These are phyloP conservation scores for Dysphania ambrosioides DNA, from an alignment of 148 eudicot genomes.

Conservation along the genomic window DNA sequence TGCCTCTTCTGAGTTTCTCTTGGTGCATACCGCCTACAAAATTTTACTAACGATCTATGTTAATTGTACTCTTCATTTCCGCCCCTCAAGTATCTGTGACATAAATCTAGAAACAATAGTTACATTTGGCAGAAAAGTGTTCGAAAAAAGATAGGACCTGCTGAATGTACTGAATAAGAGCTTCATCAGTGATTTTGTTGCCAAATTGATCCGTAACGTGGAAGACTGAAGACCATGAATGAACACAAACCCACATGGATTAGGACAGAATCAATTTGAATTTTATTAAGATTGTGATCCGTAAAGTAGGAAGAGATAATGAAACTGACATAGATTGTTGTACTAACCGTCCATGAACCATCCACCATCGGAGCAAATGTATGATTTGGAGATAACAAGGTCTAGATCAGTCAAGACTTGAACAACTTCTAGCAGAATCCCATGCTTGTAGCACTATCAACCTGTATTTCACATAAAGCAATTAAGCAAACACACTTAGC, in stretches of 20 bases:
- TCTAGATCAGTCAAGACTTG: constrained; percentile 89
- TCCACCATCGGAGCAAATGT: constrained; percentile 84
- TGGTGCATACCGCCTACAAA: constrained; percentile 33
- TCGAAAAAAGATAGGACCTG: constrained; percentile 41
- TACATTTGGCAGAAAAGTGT: neutral
- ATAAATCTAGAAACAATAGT: neutral
- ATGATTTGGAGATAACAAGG: constrained; percentile 75
- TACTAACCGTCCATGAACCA: constrained; percentile 96
- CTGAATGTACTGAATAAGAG: constrained; percentile 59
- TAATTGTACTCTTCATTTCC: neutral
- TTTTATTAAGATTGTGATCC: neutral
- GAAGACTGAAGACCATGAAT: constrained; percentile 55
- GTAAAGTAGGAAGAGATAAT: neutral
- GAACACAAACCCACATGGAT: constrained; percentile 21
- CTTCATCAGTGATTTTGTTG: constrained; percentile 70
- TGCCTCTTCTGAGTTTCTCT: constrained; percentile 34
- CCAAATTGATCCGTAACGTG: constrained; percentile 86
- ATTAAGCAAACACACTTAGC: neutral
- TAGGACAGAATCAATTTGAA: constrained; percentile 7
- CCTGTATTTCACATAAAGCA: constrained; percentile 35
- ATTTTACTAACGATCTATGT: neutral
- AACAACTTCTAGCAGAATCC: constrained; percentile 82
- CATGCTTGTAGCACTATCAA: constrained; percentile 83
- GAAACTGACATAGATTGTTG: neutral
- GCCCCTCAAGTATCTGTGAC: neutral